Base-by-base conservation (phyloP, 176 grass and related monocot genomes). In the Avena atlantica region DNA sequence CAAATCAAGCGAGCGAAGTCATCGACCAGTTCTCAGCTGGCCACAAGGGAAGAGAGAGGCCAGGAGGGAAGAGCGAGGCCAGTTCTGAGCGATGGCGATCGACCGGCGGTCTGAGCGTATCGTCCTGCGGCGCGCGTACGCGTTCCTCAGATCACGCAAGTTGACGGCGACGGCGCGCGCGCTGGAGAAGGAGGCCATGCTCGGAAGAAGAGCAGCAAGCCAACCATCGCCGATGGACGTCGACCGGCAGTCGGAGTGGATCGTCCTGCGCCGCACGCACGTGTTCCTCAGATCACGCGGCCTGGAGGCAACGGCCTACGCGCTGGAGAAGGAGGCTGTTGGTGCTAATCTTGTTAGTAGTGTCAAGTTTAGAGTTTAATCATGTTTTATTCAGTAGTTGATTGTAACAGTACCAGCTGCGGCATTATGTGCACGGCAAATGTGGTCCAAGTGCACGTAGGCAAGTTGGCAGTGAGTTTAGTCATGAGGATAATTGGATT, bases 171-270 rank as follows among this genome's bases (percentile, higher is more conserved):
- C 62, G 62, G 62, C 62, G 24, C 62, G 25, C 0, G 62, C 62
- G 12, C 62, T 66, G 62, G 62, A 66, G 62, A 66, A 66, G 12
- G 62, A 66, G 0, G 62, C 5, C 12, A 31, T 12, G 4, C 4
- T 31, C 24, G 14, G 12, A 15, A 62, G n/a, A 62, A 66, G 25
- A 12, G 4, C 12, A 12, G 27, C 25, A 9, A 9, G 0, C 2
- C 5, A 66, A 66, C 25, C 25, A 6, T 25, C 25, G 62, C 12
- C 62, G 12, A 66, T 11, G 25, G 27, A 27, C 62, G 62, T 55
- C 14, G 52, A 66, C 62, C 62, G 62, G 25, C 62, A 66, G 62
- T 66, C 62, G 62, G 62, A 66, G 62, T 66, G 62, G 62, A 14
- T 66, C 62, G 12, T 66, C 25, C 12, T 66, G 62, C 62, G 62